Evolutionary conservation across 495 filamentous ascomycete genomes (phyloP).

Genomic region (Bathelium albidoporum): DNA sequence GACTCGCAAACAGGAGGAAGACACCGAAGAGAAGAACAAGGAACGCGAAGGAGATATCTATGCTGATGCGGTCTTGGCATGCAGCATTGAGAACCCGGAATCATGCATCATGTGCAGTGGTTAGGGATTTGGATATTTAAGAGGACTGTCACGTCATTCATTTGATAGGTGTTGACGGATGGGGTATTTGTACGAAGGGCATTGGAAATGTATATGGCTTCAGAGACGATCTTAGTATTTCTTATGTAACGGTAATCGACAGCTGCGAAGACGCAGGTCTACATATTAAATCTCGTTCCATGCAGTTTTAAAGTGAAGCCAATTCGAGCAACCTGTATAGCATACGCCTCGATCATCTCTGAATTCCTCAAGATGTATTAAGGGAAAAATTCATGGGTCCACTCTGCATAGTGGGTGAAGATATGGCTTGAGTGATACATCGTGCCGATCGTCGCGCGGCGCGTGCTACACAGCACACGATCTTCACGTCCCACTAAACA

Average conservation of each 20-base stretch:
- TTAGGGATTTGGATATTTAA: conserved; percentile 24
- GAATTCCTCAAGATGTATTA: too few species aligned
- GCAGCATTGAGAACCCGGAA: conserved; percentile 88
- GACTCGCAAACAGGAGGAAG: conserved; percentile 51
- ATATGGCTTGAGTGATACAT: background rate
- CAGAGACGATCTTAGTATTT: background rate
- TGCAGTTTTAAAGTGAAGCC: too few species aligned
- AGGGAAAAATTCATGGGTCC: too few species aligned
- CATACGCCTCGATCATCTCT: too few species aligned
- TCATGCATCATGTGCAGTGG: conserved; percentile 86
- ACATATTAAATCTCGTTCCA: too few species aligned
- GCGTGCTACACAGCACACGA: too few species aligned
- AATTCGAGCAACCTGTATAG: too few species aligned
- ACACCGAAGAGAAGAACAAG: conserved; percentile 53
- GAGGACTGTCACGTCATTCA: background rate
- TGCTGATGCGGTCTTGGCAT: conserved; percentile 78
- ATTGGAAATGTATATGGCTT: background rate
- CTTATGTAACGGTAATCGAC: background rate
- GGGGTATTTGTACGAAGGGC: background rate
- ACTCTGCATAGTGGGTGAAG: too few species aligned
- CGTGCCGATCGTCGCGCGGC: background rate
- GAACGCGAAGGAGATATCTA: conserved; percentile 83
- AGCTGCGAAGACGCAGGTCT: background rate
- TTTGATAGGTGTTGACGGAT: background rate
- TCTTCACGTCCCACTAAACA: too few species aligned